Evolutionary conservation across 1,139 yeast genomes (phyloP).

Genomic region (Eremothecium cymbalariae): DNA sequence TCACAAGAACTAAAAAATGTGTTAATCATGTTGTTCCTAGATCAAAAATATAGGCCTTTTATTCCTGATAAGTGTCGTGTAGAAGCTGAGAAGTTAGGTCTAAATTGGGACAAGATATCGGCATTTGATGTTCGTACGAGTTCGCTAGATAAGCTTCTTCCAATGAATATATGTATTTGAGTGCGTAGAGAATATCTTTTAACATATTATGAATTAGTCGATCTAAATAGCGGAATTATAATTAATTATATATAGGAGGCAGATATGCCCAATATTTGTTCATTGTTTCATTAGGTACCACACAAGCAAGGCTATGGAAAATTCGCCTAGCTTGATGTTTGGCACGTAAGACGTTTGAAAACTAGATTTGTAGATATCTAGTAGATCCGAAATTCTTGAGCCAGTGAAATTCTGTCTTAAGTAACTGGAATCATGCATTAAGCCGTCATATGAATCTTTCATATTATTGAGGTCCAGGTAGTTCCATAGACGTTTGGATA

Average conservation of each 20-base stretch:
- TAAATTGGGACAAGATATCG: constrained; percentile 13
- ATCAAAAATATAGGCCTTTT: constrained; percentile 22
- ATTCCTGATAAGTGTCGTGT: constrained; percentile 14
- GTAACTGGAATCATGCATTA: constrained; percentile 32
- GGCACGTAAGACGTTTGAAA: constrained; percentile 27
- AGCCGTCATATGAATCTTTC: constrained; percentile 20
- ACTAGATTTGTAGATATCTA: constrained; percentile 25
- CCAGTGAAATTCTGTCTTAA: constrained; percentile 32
- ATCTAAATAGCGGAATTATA: background rate
- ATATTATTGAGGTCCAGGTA: constrained; percentile 27
- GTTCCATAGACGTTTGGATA: constrained; percentile 27
- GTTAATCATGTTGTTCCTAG: constrained; percentile 25
- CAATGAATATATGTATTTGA: constrained; percentile 6
- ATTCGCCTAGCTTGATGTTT: constrained; percentile 16
- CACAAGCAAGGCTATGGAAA: background rate
- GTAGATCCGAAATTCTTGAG: constrained; percentile 15
- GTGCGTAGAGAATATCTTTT: background rate
- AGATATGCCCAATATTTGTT: background rate
- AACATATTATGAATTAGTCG: background rate
- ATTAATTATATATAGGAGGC: background rate
- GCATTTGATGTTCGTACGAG: constrained; percentile 17
- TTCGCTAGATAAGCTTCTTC: constrained; percentile 16
- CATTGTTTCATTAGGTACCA: background rate
- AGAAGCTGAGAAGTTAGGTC: constrained; percentile 19
- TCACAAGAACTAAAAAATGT: constrained; percentile 21